Evolutionary conservation across 2,329 filamentous ascomycete genomes (phyloP), one percentile per base, ranked within the genome.

Genomic region (Monosporascus sp.): DNA sequence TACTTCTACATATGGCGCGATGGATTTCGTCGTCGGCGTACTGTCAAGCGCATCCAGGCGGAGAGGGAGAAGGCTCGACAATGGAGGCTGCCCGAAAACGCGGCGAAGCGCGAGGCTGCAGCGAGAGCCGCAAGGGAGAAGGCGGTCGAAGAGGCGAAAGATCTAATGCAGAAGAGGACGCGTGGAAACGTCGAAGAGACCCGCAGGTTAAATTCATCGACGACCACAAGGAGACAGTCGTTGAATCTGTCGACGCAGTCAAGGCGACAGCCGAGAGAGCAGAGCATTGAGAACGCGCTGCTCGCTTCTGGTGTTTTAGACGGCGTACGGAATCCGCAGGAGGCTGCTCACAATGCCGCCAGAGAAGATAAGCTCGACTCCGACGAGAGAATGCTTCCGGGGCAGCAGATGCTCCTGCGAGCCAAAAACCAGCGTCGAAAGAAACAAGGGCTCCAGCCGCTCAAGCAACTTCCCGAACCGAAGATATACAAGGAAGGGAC

Each of bases 1-100:
- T 84, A 73, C 63, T 82, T 84, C 55, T 82, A 83, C 59, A 71
- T 71, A 19, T 85, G 81, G 81, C 77, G 74, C 48, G 65, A 76
- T 16, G 73, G 68, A 40, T 78, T 76, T 8, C 73, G 79, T 14
- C 72, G 75, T 46, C 74, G 72, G 19, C 73, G 77, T 3, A 72
- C 79, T 17, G 73, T 75, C 52, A 72, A 72, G n/a, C 73, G 82
- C 22, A 77, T 81, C 7, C 73, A 72, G 35, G 72, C 75, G 41
- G 79, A 78, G 20, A 75, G 78, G 49, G 78, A 81, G 41, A 74
- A 78, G 55, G 72, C 78, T 57, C 74, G 73, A 27, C 66, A 70
- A 2, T 81, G 77, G 61, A 73, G 74, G 31, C 53, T 63, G 5
- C 61, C 63, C 11, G 60, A 65, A 24, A 64, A 60, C 51, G 57